phyloP scores from a whole-genome alignment of 2,329 filamentous ascomycete species.

The Penicillium paneum region DNA sequence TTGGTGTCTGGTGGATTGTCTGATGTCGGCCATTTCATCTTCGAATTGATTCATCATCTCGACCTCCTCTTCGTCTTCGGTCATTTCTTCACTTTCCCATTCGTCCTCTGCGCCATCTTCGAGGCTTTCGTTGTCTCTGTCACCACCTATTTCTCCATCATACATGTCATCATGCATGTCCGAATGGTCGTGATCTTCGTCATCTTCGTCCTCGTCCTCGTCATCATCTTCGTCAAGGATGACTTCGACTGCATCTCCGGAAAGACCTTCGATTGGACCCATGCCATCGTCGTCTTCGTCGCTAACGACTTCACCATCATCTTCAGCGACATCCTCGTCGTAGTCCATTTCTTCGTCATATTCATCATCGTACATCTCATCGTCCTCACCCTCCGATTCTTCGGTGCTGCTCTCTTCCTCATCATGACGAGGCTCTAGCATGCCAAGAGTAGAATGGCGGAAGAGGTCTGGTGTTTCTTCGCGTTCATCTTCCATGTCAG shows the following conservation, averaged over 20 bases:
- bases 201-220: conserved; percentile 60
- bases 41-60: conserved; percentile 46
- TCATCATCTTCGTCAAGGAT: conserved; percentile 73
- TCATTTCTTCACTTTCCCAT: conserved; percentile 51
- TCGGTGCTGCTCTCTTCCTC: conserved; percentile 79
- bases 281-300: conserved; percentile 84
- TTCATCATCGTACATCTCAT: conserved; percentile 90
- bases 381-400: conserved; percentile 66
- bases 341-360: conserved; percentile 91
- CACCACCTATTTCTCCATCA: conserved; percentile 54
- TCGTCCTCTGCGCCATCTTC: conserved; percentile 48
- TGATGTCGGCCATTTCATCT: conserved; percentile 41
- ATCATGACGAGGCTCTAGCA: conserved; percentile 81
- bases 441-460: conserved; percentile 90
- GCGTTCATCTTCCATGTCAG: conserved; percentile 78
- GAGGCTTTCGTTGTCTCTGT: conserved; percentile 52
- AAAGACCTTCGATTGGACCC: conserved; percentile 65
- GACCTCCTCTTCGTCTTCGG: conserved; percentile 46
- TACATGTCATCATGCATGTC: conserved; percentile 57
- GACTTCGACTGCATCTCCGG: conserved; percentile 72
- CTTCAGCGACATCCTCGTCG: conserved; percentile 73
- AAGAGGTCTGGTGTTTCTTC: conserved; percentile 97
- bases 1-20: conserved; percentile 39
- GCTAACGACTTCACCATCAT: conserved; percentile 83
- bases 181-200: conserved; percentile 58